Evolutionary conservation across 1,284 basidiomycete genomes (phyloP), one percentile per base, ranked within the genome.

Genomic region (Fomes fomentarius): DNA sequence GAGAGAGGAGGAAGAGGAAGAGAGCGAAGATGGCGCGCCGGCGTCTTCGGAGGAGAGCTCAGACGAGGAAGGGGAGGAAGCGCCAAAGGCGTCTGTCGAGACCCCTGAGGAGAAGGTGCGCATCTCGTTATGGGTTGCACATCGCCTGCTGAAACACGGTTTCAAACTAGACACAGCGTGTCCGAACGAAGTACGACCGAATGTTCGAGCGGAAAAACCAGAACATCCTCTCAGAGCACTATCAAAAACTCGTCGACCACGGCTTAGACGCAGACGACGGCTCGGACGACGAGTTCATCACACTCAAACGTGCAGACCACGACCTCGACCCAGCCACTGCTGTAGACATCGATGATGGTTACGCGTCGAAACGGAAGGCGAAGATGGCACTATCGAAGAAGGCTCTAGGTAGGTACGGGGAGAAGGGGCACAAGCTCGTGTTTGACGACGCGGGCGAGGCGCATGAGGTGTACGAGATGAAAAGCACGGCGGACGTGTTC

Each of bases 191-290:
- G 75, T 98, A 98, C 71, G 97, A 99, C 71, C 86, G 94, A 48
- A 98, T 99, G 94, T 99, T 99, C 68, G 91, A 93, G 67, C 87
- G 96, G 54, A 96, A 93, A 73, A 98, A 98, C 71, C 96, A 98
- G 72, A 91, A 87, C 61, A 90, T 98, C 48, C 82, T 98, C 17
- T 95, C 94, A 0, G 84, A 89, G 59, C 96, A 98, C 71, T 98
- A 98, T 74, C 82, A 79, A 53, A 94, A 94, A 66, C 86, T 99
- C 46, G 79, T 98, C 50, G 90, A 93, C 54, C 88, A 89, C 53
- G 46, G 61, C 34, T 50, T 37, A 10, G 62, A 60, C 24, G 12
- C 7, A 6, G 79, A 66, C 14, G 82, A 81, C n/a, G n/a, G n/a
- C n/a, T n/a, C n/a, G n/a, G n/a, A n/a, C 5, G 87, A 87, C 62